Evolutionary conservation across 306 rosid genomes (phyloP), one percentile per base, ranked within the genome.

Genomic region (Sophora flavescens): DNA sequence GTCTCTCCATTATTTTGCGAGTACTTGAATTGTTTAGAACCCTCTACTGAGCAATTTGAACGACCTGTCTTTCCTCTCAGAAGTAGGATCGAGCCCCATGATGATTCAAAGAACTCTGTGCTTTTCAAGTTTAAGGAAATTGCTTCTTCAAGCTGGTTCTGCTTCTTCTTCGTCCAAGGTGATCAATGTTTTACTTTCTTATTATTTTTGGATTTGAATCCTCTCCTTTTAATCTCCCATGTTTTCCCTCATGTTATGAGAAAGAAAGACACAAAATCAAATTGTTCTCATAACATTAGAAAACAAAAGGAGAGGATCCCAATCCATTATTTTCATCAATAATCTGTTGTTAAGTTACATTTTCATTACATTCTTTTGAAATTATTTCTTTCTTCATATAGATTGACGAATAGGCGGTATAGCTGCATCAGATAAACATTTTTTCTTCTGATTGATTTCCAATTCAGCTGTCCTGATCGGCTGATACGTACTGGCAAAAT

Each of bases 81-180:
- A 70, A 8, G 16, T 58, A n/a, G 41, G 14, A 59, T 3, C 45
- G 0, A 62, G 1, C 53, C 66, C 74, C 32, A 86, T 87, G 87
- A 82, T 88, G 93, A 80, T 91, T 76, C 84, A 15, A 30, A 86
- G 72, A 53, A 57, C 47, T 3, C 8, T 26, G 16, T 10, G 53
- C 28, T 53, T 64, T 59, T 35, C 45, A 12, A 50, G 75, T 48
- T 48, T 85, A 60, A 39, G 59, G 63, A 71, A 56, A 52, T 30
- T 70, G 17, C 78, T 83, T 78, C 85, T 45, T 74, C 72, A 3
- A 15, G 32, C 53, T 28, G 17, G 6, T n/a, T 65, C 35, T 48
- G 13, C 16, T 2, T 64, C 75, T 32, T 68, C 83, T 16, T 74
- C 75, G 0, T 70, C 76, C 57, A 85, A 85, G 93, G 96, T 90